Evolutionary conservation across 1,139 yeast genomes (phyloP).

Genomic region (Saccharomyces hybrid): DNA sequence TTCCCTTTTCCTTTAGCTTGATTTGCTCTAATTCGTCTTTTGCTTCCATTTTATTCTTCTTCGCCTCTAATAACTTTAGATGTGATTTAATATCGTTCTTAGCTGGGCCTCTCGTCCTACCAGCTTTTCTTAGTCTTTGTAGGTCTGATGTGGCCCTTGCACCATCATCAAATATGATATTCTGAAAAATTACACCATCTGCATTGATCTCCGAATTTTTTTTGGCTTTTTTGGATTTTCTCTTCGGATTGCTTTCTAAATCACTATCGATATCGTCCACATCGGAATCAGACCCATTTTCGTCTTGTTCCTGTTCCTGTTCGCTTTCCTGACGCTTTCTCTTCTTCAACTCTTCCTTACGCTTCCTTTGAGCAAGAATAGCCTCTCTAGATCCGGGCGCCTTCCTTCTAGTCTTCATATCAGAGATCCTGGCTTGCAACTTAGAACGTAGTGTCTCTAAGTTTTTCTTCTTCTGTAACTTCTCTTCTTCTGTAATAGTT

Average conservation of each 20-base stretch:
- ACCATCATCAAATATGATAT: constrained; percentile 79
- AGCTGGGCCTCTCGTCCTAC: constrained; percentile 67
- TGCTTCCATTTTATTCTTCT: constrained; percentile 54
- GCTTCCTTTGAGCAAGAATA: constrained; percentile 52
- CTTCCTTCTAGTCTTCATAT: constrained; percentile 70
- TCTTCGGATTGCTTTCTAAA: constrained; percentile 35
- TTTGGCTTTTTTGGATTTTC: constrained; percentile 32
- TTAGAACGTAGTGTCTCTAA: constrained; percentile 61
- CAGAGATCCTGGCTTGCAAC: constrained; percentile 63
- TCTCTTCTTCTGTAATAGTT: constrained; percentile 36
- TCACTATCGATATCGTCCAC: constrained; percentile 37
- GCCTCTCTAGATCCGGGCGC: constrained; percentile 90
- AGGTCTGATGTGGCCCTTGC: constrained; percentile 73
- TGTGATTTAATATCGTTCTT: constrained; percentile 82
- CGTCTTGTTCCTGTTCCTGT: constrained; percentile 37
- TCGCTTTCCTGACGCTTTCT: constrained; percentile 37
- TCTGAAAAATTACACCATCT: constrained; percentile 59
- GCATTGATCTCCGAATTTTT: constrained; percentile 35
- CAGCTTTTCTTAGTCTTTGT: constrained; percentile 49
- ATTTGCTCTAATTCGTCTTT: constrained; percentile 60
- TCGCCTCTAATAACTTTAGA: constrained; percentile 63
- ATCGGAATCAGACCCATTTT: constrained; percentile 32
- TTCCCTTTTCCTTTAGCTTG: constrained; percentile 58
- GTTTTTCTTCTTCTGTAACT: constrained; percentile 45
- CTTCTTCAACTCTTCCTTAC: constrained; percentile 34